These are phyloP conservation scores for Xylaria telfairii DNA, from an alignment of 495 filamentous ascomycete species.

Conservation along the genomic window DNA sequence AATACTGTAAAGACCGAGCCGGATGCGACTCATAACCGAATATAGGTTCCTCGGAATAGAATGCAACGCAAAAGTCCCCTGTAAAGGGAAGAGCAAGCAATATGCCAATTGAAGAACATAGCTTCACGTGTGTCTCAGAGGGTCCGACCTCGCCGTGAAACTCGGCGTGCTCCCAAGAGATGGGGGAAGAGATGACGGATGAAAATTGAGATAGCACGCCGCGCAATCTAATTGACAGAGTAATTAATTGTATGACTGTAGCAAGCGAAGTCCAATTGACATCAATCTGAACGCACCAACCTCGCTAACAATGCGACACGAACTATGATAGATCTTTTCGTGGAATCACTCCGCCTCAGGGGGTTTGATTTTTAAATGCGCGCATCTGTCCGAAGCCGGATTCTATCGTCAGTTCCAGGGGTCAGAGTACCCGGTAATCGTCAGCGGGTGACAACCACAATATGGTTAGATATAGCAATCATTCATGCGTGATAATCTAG, in stretches of 20 bases:
- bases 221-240: slow-evolving; percentile 2
- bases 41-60: slow-evolving; percentile 15
- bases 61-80: slow-evolving; percentile 6
- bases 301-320: background rate
- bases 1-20: slow-evolving; percentile 16
- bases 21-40: slow-evolving; percentile 10
- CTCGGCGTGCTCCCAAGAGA: background rate
- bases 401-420: slow-evolving; percentile 21
- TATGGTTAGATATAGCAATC: background rate
- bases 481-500: slow-evolving; percentile 14
- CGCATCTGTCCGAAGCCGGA: slow-evolving; percentile 20
- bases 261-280: slow-evolving; percentile 10
- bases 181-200: background rate
- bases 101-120: slow-evolving; percentile 1
- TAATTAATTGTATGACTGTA: background rate
- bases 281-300: slow-evolving; percentile 17
- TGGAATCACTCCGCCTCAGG: slow-evolving; percentile 7
- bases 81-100: background rate
- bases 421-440: slow-evolving; percentile 11
- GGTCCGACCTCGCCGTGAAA: slow-evolving; percentile 17
- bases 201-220: background rate
- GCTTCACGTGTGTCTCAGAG: slow-evolving; percentile 16
- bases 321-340: background rate
- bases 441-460: slow-evolving; percentile 7
- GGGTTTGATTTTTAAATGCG: slow-evolving; percentile 9